These are phyloP conservation scores for Fusarium xylarioides DNA, from an alignment of 2,329 filamentous ascomycete species.

Conservation along the genomic window DNA sequence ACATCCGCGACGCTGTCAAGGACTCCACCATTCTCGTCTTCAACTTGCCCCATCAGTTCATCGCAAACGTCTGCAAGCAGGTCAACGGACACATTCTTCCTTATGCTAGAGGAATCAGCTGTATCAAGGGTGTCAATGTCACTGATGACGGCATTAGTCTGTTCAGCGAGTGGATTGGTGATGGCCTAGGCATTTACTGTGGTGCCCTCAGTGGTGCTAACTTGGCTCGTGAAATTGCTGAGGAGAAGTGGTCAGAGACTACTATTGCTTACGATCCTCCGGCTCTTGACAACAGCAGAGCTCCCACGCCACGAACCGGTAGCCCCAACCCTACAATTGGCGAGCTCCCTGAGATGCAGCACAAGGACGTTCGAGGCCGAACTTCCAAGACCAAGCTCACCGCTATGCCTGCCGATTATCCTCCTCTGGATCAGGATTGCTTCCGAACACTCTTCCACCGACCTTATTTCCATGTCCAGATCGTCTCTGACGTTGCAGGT, in stretches of 20 bases:
- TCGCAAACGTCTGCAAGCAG: constrained; percentile 83
- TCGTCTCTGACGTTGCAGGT: constrained; percentile 94
- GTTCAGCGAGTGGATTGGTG: constrained; percentile 94
- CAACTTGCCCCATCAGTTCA: constrained; percentile 97
- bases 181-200: constrained; percentile 92
- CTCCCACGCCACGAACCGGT: constrained; percentile 63
- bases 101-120: constrained; percentile 92
- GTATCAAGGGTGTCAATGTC: constrained; percentile 97
- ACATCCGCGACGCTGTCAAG: constrained; percentile 80
- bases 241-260: constrained; percentile 96
- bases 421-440: constrained; percentile 83
- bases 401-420: constrained; percentile 82
- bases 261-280: constrained; percentile 97
- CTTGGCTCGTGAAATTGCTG: constrained; percentile 92
- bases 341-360: constrained; percentile 66
- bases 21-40: constrained; percentile 91
- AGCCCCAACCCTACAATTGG: constrained; percentile 61
- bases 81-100: constrained; percentile 89
- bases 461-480: constrained; percentile 95
- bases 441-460: constrained; percentile 91
- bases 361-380: constrained; percentile 75
- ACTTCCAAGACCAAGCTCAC: constrained; percentile 75
- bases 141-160: constrained; percentile 85
- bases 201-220: constrained; percentile 96
- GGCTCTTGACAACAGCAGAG: constrained; percentile 79